phyloP scores from a whole-genome alignment of 805 yeast species.

The Candida namnaoensis region DNA sequence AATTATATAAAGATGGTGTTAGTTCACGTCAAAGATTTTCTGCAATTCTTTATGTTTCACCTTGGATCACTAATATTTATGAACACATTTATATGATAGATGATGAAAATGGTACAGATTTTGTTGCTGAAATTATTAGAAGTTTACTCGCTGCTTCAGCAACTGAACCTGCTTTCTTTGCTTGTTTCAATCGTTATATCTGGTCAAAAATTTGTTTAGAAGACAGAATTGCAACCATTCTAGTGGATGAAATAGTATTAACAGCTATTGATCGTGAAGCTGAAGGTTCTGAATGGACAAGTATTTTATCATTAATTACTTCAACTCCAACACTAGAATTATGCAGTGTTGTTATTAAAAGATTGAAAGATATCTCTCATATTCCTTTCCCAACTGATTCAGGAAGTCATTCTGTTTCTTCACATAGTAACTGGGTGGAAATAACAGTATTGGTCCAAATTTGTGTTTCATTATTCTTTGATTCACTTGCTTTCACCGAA shows the following conservation, averaged over 20 bases:
- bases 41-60: conserved; percentile 40
- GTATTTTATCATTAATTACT: conserved; percentile 52
- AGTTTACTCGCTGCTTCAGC: conserved; percentile 53
- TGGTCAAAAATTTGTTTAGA: conserved; percentile 66
- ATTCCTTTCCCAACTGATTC: conserved; percentile 34
- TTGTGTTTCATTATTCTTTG: conserved; percentile 60
- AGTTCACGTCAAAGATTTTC: conserved; percentile 18
- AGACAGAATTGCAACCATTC: conserved; percentile 42
- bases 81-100: conserved; percentile 44
- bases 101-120: conserved; percentile 50
- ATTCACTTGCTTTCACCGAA: conserved; percentile 51
- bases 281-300: conserved; percentile 64
- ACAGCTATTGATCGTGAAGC: conserved; percentile 71
- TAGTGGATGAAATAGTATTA: conserved; percentile 67
- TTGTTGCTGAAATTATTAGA: conserved; percentile 52
- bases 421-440: conserved; percentile 61
- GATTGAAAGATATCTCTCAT: conserved; percentile 46
- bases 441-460: conserved; percentile 58
- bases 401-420: conserved; percentile 34
- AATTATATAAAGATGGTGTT: conserved; percentile 37
- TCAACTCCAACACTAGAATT: conserved; percentile 64
- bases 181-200: conserved; percentile 46
- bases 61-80: conserved; percentile 69
- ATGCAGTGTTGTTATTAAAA: conserved; percentile 52
- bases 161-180: conserved; percentile 34